Base-by-base conservation (phyloP, 1,139 yeast species). In the Saccharomyces hybrid region DNA sequence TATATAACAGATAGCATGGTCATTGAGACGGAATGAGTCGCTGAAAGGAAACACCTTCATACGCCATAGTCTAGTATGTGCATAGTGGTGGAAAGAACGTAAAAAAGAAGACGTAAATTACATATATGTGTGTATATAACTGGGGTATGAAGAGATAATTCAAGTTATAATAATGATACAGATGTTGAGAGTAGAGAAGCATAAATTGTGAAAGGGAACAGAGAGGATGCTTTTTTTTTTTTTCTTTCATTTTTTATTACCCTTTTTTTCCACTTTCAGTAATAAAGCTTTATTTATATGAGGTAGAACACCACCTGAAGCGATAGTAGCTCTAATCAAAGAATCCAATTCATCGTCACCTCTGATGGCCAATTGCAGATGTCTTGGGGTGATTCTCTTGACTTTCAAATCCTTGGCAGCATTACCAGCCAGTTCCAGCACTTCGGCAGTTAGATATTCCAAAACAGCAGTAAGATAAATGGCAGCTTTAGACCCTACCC, bases 271-370 rank as follows among this genome's bases (percentile, higher is more conserved):
- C 55, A 88, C 96, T 80, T 91, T 91, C 75, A 90, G 82, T 73
- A 91, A 78, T 69, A 90, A 81, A 56, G 96, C 96, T 67, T 90
- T 89, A 78, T 90, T 91, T 72, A 91, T 89, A 71, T 91, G 97
- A 55, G 99, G 99, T 77, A 93, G 80, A 57, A 95, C 99, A 84
- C 99, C 99, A 77, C 99, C 99, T 68, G 87, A 91, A 52, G 99
- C 98, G 73, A 95, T 95, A 58, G 99, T 95, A 63, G 98, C 99
- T 73, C 88, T 87, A 69, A 95, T 88, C 73, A 95, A 81, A 65
- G 89, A 87, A 77, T 93, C 98, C 73, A 95, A 83, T 76, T 95
- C 99, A 75, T 93, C 99, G 76, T 95, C 99, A 63, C 98, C 98
- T 77, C 99, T 88, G 69, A 93, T 93, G 61, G 99, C 99, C 73